Percentiles rank a stretch among this genome's conserved stretches.
Evolutionary conservation across 805 yeast species (phyloP).

Genomic region (Candida silvicultrix): DNA sequence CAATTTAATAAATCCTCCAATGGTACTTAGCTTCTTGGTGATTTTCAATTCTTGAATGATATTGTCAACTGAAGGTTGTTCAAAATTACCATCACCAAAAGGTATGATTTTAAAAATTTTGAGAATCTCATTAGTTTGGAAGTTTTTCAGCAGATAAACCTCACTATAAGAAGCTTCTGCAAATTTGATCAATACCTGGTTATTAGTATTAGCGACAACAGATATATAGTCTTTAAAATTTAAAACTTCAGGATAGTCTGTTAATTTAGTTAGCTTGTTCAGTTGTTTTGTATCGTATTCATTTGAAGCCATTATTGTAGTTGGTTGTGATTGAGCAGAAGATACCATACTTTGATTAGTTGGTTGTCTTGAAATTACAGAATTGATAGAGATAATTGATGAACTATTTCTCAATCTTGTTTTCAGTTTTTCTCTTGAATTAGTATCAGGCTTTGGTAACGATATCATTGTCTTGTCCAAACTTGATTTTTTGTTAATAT

Average conservation of each 20-base stretch:
- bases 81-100: slow-evolving; percentile 37
- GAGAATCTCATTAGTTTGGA: slow-evolving; percentile 17
- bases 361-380: slow-evolving; percentile 15
- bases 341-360: slow-evolving; percentile 6
- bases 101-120: slow-evolving; percentile 46
- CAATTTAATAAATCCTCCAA: slow-evolving; percentile 39
- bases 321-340: not conserved
- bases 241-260: slow-evolving; percentile 26
- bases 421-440: slow-evolving; percentile 47
- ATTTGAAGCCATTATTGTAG: slow-evolving; percentile 22
- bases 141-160: slow-evolving; percentile 29
- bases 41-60: slow-evolving; percentile 41
- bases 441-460: slow-evolving; percentile 48
- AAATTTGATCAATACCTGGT: slow-evolving; percentile 28
- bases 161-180: slow-evolving; percentile 44
- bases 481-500: slow-evolving; percentile 13
- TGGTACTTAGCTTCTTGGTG: slow-evolving; percentile 30
- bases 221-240: slow-evolving; percentile 26
- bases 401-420: slow-evolving; percentile 46
- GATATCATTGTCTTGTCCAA: slow-evolving; percentile 41
- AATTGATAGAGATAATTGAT: slow-evolving; percentile 37
- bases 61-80: slow-evolving; percentile 35
- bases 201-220: slow-evolving; percentile 6
- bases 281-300: slow-evolving; percentile 29
- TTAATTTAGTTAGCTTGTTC: slow-evolving; percentile 27